These are phyloP conservation scores for Dictyostelium brefeldianum DNA, from an alignment of 78 protist species.

Conservation along the genomic window DNA sequence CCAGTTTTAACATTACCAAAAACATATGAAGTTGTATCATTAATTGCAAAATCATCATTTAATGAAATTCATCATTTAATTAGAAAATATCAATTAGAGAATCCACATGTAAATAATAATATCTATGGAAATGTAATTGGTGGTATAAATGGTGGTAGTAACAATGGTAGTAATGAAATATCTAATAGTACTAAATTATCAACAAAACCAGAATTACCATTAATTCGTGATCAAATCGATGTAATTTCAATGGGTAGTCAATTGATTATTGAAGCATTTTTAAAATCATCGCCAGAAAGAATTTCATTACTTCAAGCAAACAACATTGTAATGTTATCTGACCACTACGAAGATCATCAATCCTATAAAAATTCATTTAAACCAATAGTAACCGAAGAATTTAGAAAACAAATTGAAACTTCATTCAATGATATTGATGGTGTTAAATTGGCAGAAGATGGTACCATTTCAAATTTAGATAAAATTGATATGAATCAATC, in stretches of 20 bases:
- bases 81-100: neutral
- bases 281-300: constrained; percentile 1
- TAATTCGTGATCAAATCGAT: constrained; percentile 6
- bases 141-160: neutral
- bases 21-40: neutral
- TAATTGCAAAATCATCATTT: neutral
- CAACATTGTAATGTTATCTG: neutral
- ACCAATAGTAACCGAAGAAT: neutral
- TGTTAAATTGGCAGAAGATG: neutral
- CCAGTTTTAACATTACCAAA: constrained; percentile 3
- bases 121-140: neutral
- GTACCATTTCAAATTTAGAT: neutral
- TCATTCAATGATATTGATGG: neutral
- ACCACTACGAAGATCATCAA: neutral
- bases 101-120: neutral
- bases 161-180: neutral
- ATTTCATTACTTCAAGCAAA: neutral
- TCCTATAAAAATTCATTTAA: neutral
- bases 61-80: neutral
- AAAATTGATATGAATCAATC: neutral
- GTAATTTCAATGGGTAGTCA: neutral
- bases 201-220: neutral
- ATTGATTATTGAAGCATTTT: neutral
- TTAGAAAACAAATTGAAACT: neutral
- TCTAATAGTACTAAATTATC: neutral